Percentiles rank a stretch among this genome's conserved stretches.
phyloP scores from a whole-genome alignment of 1,284 basidiomycete species.

The Melanopsichium pennsylvanicum region DNA sequence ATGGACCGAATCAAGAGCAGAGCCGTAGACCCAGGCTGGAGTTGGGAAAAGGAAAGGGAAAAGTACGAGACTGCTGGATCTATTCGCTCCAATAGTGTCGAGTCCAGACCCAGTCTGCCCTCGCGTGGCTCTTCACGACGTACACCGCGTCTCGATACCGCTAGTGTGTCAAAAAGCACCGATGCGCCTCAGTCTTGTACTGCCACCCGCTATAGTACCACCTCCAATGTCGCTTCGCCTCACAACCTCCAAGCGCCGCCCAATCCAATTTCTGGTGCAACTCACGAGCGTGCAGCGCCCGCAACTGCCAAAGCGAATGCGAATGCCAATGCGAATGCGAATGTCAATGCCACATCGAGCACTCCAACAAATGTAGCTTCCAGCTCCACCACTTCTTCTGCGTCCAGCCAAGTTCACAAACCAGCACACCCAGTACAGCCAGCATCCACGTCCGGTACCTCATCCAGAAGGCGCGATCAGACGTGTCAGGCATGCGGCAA shows the following conservation, averaged over 20 bases:
- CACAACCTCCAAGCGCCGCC: conserved; percentile 23
- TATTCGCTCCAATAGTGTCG: conserved; percentile 33
- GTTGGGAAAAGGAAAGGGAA: conserved; percentile 45
- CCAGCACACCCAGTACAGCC: conserved; percentile 10
- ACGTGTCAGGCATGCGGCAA: conserved; percentile 56
- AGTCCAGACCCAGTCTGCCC: conserved; percentile 35
- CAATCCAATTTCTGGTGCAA: conserved; percentile 10
- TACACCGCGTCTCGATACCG: conserved; percentile 34
- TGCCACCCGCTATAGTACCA: conserved; percentile 5
- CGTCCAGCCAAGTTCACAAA: background rate
- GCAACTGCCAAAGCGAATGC: background rate
- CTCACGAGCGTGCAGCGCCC: conserved; percentile 1
- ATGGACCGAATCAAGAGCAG: conserved; percentile 49
- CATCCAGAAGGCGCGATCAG: conserved; percentile 48
- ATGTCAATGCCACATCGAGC: too few relatives aligned
- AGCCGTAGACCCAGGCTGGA: conserved; percentile 49
- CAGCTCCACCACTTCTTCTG: background rate
- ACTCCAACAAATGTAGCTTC: too few relatives aligned
- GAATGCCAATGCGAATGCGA: too few relatives aligned
- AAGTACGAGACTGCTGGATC: conserved; percentile 28
- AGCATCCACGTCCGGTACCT: conserved; percentile 3
- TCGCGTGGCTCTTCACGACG: conserved; percentile 27
- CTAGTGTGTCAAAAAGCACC: background rate
- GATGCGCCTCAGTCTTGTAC: background rate
- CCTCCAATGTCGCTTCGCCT: conserved; percentile 31